phyloP scores from a whole-genome alignment of 148 eudicot genomes.

The Rhododendron simsii region DNA sequence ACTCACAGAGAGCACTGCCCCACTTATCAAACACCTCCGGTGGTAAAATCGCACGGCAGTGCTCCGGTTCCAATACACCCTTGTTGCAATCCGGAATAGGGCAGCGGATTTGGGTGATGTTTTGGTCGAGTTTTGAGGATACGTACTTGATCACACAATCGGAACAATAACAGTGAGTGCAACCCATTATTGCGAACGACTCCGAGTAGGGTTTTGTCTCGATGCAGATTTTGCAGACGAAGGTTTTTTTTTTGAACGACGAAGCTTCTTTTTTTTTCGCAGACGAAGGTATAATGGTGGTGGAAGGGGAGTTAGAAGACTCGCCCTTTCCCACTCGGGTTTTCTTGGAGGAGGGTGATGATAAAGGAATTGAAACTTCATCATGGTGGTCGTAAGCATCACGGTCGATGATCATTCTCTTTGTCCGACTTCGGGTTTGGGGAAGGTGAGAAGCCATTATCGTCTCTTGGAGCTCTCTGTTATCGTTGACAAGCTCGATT shows the following conservation, averaged over 20 bases:
- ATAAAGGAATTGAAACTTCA: slow-evolving; percentile 3
- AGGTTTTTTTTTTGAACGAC: slow-evolving; percentile 4
- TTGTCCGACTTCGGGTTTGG: background rate
- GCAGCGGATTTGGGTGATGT: slow-evolving; percentile 9
- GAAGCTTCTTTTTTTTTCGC: too few species aligned
- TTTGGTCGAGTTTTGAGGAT: slow-evolving; percentile 38
- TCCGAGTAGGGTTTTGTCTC: slow-evolving; percentile 32
- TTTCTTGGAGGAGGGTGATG: background rate
- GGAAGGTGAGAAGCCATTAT: background rate
- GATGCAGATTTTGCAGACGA: slow-evolving; percentile 49
- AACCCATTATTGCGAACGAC: slow-evolving; percentile 35
- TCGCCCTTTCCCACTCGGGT: slow-evolving; percentile 27
- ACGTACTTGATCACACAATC: slow-evolving; percentile 38
- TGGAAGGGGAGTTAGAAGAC: slow-evolving; percentile 24
- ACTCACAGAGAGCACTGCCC: too few species aligned
- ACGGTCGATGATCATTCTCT: background rate
- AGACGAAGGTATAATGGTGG: background rate
- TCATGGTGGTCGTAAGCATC: slow-evolving; percentile 7
- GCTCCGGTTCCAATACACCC: too few species aligned
- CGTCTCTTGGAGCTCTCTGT: background rate
- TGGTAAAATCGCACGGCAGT: too few species aligned
- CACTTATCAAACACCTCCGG: too few species aligned
- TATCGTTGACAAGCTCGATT: background rate
- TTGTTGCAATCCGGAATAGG: too few species aligned
- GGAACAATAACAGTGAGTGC: slow-evolving; percentile 35